Evolutionary conservation across 345 rosid species (phyloP).

Genomic region (Crucihimalaya himalaica): DNA sequence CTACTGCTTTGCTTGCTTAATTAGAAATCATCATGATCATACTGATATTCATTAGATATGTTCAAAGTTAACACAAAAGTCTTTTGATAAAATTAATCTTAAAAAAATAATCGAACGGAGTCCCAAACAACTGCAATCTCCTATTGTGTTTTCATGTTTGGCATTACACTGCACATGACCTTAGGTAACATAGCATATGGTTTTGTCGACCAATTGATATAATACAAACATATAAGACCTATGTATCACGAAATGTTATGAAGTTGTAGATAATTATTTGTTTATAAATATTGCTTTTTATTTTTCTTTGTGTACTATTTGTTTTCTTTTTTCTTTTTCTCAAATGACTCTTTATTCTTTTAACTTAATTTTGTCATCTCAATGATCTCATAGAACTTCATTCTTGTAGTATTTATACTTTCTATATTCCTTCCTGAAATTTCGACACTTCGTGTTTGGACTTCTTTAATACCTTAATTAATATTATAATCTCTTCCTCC

Average conservation of each 20-base stretch:
- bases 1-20: slow-evolving; percentile 21
- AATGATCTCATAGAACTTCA: not conserved
- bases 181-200: not conserved
- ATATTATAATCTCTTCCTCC: not conserved
- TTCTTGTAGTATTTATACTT: not conserved
- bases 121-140: slow-evolving; percentile 2
- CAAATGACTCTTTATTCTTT: not conserved
- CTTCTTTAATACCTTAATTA: not conserved
- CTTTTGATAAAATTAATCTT: not conserved
- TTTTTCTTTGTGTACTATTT: not conserved
- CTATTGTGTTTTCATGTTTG: slow-evolving; percentile 11
- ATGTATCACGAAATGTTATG: not conserved
- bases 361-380: not conserved
- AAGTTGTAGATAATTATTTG: not conserved
- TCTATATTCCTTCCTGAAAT: not conserved
- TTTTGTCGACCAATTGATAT: not conserved
- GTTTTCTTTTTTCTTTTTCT: not conserved
- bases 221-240: slow-evolving; percentile 6
- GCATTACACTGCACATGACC: not conserved
- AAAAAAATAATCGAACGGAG: not conserved
- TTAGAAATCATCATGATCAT: not conserved
- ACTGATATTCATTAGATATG: not conserved
- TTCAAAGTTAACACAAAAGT: not conserved
- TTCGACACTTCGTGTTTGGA: slow-evolving; percentile 1
- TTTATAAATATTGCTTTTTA: not conserved